A percentile compares a stretch with the other conserved stretches of the same genome.
phyloP scores from a whole-genome alignment of 192 early-diverging fungal species.

The Chytriomyces sp. region DNA sequence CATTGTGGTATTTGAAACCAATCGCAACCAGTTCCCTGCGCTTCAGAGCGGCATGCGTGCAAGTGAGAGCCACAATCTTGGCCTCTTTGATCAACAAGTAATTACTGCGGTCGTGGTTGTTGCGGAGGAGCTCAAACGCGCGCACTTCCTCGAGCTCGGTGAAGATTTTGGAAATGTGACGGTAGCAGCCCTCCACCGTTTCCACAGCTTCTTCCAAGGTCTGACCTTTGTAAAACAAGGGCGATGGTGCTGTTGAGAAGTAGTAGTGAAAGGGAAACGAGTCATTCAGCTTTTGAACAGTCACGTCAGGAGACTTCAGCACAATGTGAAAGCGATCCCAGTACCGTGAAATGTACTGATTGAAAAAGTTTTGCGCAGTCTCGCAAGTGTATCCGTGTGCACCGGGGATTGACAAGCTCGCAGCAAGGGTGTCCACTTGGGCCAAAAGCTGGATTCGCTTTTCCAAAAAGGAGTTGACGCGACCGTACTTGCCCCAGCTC shows the following conservation, averaged over 20 bases:
- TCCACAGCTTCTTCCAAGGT: constrained; percentile 58
- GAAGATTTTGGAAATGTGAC: constrained; percentile 80
- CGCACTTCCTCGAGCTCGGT: constrained; percentile 87
- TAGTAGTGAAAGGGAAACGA: constrained; percentile 83
- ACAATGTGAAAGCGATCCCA: constrained; percentile 72
- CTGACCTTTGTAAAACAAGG: constrained; percentile 62
- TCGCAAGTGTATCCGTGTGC: constrained; percentile 92
- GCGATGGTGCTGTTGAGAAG: constrained; percentile 73
- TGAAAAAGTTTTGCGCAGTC: constrained; percentile 87
- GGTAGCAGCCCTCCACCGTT: constrained; percentile 77
- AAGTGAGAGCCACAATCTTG: constrained; percentile 96
- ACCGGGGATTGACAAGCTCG: constrained; percentile 73
- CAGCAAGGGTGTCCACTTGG: constrained; percentile 77
- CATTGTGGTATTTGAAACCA: constrained; percentile 92
- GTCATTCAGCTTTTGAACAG: constrained; percentile 44
- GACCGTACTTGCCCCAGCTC: constrained; percentile 89
- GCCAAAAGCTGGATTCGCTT: constrained; percentile 71
- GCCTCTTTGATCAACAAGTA: constrained; percentile 96
- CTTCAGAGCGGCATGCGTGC: constrained; percentile 93
- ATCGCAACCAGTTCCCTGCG: constrained; percentile 80
- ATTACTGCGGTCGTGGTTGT: constrained; percentile 76
- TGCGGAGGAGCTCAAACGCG: constrained; percentile 90
- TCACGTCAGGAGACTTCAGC: constrained; percentile 26
- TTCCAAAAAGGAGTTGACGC: constrained; percentile 90
- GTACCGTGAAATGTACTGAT: constrained; percentile 69